phyloP scores from a whole-genome alignment of 2,329 filamentous ascomycete genomes.

The Verticillium zaregamsianum region DNA sequence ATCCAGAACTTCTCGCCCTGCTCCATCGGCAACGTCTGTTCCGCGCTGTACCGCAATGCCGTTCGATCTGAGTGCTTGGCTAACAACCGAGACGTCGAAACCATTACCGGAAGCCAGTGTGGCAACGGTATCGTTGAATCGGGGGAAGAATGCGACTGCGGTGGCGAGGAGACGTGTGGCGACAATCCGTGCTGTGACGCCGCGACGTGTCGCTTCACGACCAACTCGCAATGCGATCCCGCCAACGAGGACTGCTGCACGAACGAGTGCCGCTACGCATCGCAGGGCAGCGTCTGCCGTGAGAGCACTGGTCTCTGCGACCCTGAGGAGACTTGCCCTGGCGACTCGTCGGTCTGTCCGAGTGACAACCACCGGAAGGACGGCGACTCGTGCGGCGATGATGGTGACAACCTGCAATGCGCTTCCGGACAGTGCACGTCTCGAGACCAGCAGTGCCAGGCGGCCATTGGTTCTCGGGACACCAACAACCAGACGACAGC shows the following conservation, averaged over 20 bases:
- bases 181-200: slow-evolving; percentile 80
- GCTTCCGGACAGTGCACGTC: slow-evolving; percentile 94
- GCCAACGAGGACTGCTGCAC: slow-evolving; percentile 81
- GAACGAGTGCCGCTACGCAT: slow-evolving; percentile 60
- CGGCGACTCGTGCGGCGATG: slow-evolving; percentile 65
- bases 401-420: slow-evolving; percentile 63
- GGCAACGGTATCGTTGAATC: slow-evolving; percentile 91
- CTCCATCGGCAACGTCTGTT: slow-evolving; percentile 90
- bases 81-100: slow-evolving; percentile 80
- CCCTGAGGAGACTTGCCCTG: slow-evolving; percentile 77
- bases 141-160: slow-evolving; percentile 95
- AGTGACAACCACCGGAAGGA: slow-evolving; percentile 65
- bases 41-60: slow-evolving; percentile 71
- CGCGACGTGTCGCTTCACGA: slow-evolving; percentile 78
- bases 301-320: slow-evolving; percentile 78
- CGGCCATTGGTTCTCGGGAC: slow-evolving; percentile 72
- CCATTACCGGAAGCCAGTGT: slow-evolving; percentile 79
- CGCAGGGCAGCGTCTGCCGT: slow-evolving; percentile 72
- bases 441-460: slow-evolving; percentile 83
- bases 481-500: slow-evolving; percentile 74
- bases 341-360: slow-evolving; percentile 69
- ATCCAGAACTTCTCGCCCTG: slow-evolving; percentile 84
- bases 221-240: slow-evolving; percentile 72
- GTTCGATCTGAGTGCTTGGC: slow-evolving; percentile 74
- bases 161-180: slow-evolving; percentile 67